Percentiles rank a stretch among this genome's conserved stretches.
These are phyloP conservation scores for Umbelopsis isabellina DNA, from an alignment of 192 early-diverging fungal species.

Conservation along the genomic window DNA sequence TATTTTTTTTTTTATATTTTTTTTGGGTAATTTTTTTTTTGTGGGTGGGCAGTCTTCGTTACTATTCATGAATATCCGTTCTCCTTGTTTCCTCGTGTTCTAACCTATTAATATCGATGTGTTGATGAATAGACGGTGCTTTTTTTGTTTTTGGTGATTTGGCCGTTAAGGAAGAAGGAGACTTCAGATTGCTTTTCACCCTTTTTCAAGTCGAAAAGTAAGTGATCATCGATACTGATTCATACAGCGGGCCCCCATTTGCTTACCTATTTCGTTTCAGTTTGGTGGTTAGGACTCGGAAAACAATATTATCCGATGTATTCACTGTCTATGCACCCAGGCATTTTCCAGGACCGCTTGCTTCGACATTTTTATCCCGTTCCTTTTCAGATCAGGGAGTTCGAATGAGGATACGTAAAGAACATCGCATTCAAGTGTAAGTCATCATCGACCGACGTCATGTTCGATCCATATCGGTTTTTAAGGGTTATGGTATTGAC, in stretches of 20 bases:
- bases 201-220: constrained; percentile 79
- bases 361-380: constrained; percentile 84
- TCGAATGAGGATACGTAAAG: constrained; percentile 90
- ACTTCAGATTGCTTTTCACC: constrained; percentile 74
- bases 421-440: constrained; percentile 54
- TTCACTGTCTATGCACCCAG: constrained; percentile 87
- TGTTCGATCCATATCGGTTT: no score
- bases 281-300: constrained; percentile 52
- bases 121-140: constrained; percentile 64
- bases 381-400: constrained; percentile 95
- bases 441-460: neutral
- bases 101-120: neutral
- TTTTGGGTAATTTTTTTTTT: no score
- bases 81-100: neutral
- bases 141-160: constrained; percentile 95
- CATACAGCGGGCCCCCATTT: neutral
- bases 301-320: constrained; percentile 70
- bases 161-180: constrained; percentile 81
- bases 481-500: no score
- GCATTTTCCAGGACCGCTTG: constrained; percentile 89
- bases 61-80: neutral
- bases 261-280: constrained; percentile 20
- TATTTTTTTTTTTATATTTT: no score
- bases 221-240: neutral
- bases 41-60: no score